Base-by-base conservation (phyloP, 371 early-diverging fungal species). In the Mucor mucedo region DNA sequence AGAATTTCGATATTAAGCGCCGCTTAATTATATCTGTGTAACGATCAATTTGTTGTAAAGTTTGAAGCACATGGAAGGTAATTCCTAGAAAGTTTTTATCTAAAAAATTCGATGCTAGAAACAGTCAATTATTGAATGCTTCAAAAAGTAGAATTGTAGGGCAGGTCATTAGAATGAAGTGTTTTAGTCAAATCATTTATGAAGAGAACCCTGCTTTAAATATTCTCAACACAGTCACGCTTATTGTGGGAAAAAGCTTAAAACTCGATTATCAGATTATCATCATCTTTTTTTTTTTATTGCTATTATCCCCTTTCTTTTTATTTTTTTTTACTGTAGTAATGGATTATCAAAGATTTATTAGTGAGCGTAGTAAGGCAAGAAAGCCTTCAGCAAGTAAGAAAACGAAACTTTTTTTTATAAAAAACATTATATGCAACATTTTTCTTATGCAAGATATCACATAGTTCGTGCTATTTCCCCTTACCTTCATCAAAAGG, bases 371-470 rank as follows among this genome's bases (percentile, higher is more conserved):
- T 16, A 77, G 79, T 35, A 64, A 78, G 56, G 71, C 75, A 8
- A 70, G 82, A 56, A 73, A 77, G 38, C 76, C 79, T 1, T 69
- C 78, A 47, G 76, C 78, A 21, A 77, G 80, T 80, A 76, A 57
- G 70, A 27, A 58, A 27, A 21, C 21, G 21, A 21, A 10, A 48
- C 1, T 13, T 5, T 11, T 11, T n/a, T 35, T 27, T 10, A 33
- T 16, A 21, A 27, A 29, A 47, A 21, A 38, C 3, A 1, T 30
- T 7, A 14, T 32, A 29, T 55, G 6, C 11, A 33, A 39, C 16
- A 42, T 39, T 32, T 32, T n/a, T 30, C n/a, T n/a, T 8, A 42
- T 28, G 38, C 35, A 55, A 40, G 14, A 4, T 28, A 11, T 30
- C 10, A 14, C 28, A 8, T 58, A 74, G 75, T 66, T 66, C 62